A percentile compares a stretch with the other conserved stretches of the same genome.
Evolutionary conservation across 2,329 filamentous ascomycete species (phyloP).

Genomic region (Colletotrichum orchidophilum): DNA sequence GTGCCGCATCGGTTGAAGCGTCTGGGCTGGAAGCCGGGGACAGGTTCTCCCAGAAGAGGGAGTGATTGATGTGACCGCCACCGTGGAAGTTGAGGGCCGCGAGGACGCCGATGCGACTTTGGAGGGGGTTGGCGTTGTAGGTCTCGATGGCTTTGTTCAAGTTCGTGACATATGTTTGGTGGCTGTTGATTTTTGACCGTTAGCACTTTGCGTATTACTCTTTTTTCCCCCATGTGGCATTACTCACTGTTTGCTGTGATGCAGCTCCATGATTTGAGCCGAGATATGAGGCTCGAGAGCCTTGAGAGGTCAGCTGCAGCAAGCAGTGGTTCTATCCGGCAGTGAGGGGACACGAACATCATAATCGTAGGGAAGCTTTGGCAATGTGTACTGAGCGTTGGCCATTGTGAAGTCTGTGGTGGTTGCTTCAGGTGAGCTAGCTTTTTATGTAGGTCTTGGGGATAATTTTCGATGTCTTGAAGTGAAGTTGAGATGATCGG

Average conservation of each 20-base stretch:
- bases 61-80: slow-evolving; percentile 93
- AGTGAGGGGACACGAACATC: slow-evolving; percentile 62
- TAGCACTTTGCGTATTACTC: background rate
- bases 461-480: background rate
- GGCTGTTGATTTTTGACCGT: slow-evolving; percentile 41
- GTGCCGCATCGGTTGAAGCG: slow-evolving; percentile 64
- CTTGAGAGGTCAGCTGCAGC: slow-evolving; percentile 45
- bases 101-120: slow-evolving; percentile 72
- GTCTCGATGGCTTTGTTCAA: slow-evolving; percentile 73
- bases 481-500: background rate
- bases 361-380: slow-evolving; percentile 74
- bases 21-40: slow-evolving; percentile 67
- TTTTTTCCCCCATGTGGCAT: background rate
- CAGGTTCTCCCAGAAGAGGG: slow-evolving; percentile 90
- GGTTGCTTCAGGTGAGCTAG: background rate
- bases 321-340: no score
- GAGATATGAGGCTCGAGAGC: slow-evolving; percentile 80
- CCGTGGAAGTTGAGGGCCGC: slow-evolving; percentile 85
- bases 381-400: slow-evolving; percentile 64
- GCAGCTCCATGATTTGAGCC: slow-evolving; percentile 81
- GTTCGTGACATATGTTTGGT: slow-evolving; percentile 81
- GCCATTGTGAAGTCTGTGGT: slow-evolving; percentile 43
- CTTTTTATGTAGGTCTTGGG: background rate
- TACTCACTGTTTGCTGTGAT: slow-evolving; percentile 73
- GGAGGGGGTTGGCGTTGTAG: slow-evolving; percentile 56